Conservation (phyloP, 441 rosid genomes). For the Erysimum pusillum region DNA sequence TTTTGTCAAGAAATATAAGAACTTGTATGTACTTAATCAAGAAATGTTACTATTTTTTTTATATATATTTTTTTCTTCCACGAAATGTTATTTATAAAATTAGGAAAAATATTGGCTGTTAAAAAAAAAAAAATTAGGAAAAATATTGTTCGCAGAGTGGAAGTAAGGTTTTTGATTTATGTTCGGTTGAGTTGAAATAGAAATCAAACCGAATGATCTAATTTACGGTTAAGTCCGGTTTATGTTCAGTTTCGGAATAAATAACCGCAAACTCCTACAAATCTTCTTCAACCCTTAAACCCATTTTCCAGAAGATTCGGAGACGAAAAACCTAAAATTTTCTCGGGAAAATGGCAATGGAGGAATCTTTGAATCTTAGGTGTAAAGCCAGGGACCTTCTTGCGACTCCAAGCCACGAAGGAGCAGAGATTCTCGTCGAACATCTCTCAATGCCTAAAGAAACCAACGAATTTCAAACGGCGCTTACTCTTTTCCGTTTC, state of each 20-base stretch:
- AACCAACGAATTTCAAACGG: not conserved
- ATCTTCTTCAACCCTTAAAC: not conserved
- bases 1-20: too few relatives aligned
- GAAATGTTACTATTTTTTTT: too few relatives aligned
- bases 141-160: too few relatives aligned
- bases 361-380: not conserved
- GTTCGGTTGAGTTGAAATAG: not conserved
- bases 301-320: not conserved
- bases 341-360: conserved; percentile 12
- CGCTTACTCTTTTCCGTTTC: not conserved
- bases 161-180: too few relatives aligned
- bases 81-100: too few relatives aligned
- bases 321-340: not conserved
- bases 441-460: not conserved
- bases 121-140: too few relatives aligned
- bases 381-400: not conserved
- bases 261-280: not conserved
- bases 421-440: not conserved
- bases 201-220: not conserved
- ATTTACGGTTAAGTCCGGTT: not conserved
- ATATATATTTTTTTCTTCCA: too few relatives aligned
- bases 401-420: conserved; percentile 5
- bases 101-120: too few relatives aligned
- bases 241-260: too few relatives aligned
- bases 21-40: too few relatives aligned